Evolutionary conservation across 2,329 filamentous ascomycete genomes (phyloP).

Genomic region (Trichoderma oligosporum): DNA sequence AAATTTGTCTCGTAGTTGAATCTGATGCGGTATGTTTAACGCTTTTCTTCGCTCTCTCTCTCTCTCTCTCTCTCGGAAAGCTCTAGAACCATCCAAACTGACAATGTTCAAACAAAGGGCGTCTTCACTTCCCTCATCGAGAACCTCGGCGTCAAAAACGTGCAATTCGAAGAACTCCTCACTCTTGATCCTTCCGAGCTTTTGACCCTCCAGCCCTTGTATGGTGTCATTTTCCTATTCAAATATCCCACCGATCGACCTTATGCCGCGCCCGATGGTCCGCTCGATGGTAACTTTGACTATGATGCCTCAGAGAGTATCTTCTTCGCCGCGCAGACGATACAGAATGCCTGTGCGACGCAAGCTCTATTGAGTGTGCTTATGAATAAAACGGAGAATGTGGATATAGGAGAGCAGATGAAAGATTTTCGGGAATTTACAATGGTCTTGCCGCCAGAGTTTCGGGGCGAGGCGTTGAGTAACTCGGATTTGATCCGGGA

Average conservation of each 20-base stretch:
- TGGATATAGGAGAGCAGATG: slow-evolving; percentile 70
- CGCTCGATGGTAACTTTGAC: slow-evolving; percentile 80
- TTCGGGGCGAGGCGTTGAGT: slow-evolving; percentile 57
- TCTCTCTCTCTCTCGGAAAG: neutral
- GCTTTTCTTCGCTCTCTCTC: neutral
- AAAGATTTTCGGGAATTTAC: slow-evolving; percentile 84
- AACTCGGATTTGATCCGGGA: slow-evolving; percentile 66
- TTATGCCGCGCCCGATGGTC: slow-evolving; percentile 57
- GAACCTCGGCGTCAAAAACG: slow-evolving; percentile 80
- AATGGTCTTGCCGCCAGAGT: slow-evolving; percentile 72
- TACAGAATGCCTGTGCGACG: slow-evolving; percentile 97
- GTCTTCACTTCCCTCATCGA: slow-evolving; percentile 97
- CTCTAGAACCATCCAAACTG: neutral
- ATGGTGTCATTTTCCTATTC: slow-evolving; percentile 98
- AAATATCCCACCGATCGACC: slow-evolving; percentile 77
- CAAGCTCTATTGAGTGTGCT: slow-evolving; percentile 90
- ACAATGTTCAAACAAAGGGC: slow-evolving; percentile 49
- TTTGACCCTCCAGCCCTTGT: slow-evolving; percentile 69
- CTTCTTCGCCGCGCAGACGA: slow-evolving; percentile 96
- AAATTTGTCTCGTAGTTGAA: slow-evolving; percentile 56
- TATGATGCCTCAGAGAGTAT: slow-evolving; percentile 67
- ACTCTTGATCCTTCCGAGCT: slow-evolving; percentile 77
- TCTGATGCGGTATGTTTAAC: slow-evolving; percentile 76
- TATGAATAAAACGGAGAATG: slow-evolving; percentile 70
- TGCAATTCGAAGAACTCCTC: slow-evolving; percentile 96